Percentiles rank a stretch among this genome's conserved stretches.
phyloP scores from a whole-genome alignment of 495 filamentous ascomycete species.

The Hypoxylon trugodes region DNA sequence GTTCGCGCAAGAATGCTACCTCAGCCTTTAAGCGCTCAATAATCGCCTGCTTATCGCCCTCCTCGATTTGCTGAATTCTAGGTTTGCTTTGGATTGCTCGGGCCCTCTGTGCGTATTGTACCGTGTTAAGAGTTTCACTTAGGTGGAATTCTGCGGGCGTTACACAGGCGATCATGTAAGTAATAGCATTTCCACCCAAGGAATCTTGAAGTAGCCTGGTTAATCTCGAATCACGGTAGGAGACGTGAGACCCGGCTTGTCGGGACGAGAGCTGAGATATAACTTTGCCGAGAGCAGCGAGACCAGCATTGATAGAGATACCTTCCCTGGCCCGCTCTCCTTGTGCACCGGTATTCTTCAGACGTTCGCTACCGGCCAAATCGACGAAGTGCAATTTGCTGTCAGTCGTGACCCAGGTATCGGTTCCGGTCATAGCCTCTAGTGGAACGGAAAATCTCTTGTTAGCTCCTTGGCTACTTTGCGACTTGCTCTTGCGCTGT shows the following conservation, averaged over 20 bases:
- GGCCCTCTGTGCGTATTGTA: conserved; percentile 96
- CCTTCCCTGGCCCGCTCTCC: conserved; percentile 96
- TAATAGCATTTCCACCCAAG: conserved; percentile 96
- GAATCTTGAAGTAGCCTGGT: conserved; percentile 97
- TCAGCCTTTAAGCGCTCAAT: conserved; percentile 96
- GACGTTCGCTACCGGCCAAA: conserved; percentile 93
- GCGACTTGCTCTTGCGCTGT: conserved; percentile 76
- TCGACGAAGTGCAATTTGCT: conserved; percentile 99
- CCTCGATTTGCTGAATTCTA: conserved; percentile 92
- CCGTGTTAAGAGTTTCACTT: conserved; percentile 96
- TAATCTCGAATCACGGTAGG: conserved; percentile 96
- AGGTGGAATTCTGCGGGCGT: conserved; percentile 97
- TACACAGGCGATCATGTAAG: conserved; percentile 99
- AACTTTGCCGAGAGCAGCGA: conserved; percentile 96
- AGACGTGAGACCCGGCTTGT: conserved; percentile 88
- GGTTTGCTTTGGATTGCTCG: conserved; percentile 98
- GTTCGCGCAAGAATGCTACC: conserved; percentile 91
- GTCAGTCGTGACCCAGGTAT: conserved; percentile 82
- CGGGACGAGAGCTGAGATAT: conserved; percentile 97
- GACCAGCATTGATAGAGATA: conserved; percentile 97
- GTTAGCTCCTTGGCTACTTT: conserved; percentile 64
- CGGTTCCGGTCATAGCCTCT: conserved; percentile 75
- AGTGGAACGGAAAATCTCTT: conserved; percentile 91
- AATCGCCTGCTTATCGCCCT: conserved; percentile 91
- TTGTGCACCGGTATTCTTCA: conserved; percentile 97